phyloP scores from a whole-genome alignment of 2,329 filamentous ascomycete species.

The Kalmusia sp. region DNA sequence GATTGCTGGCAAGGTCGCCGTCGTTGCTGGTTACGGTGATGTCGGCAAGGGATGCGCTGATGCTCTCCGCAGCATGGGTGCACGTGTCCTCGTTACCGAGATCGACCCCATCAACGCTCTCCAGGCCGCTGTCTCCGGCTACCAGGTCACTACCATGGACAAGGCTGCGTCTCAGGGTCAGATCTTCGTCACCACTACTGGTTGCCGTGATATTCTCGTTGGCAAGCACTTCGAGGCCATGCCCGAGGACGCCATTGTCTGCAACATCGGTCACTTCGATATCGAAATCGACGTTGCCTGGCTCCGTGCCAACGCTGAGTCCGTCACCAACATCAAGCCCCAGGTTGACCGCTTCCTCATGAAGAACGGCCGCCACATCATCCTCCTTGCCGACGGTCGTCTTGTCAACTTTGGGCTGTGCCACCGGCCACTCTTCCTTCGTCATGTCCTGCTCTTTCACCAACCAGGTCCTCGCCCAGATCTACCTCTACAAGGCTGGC shows the following conservation, averaged over 20 bases:
- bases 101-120: constrained; percentile 99
- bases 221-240: constrained; percentile 93
- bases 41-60: constrained; percentile 98
- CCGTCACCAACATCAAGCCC: constrained; percentile 98
- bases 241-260: constrained; percentile 97
- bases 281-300: constrained; percentile 99
- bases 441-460: constrained; percentile 99
- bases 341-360: constrained; percentile 98
- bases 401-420: constrained; percentile 99
- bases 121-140: constrained; percentile 96
- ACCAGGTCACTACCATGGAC: constrained; percentile 97
- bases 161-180: constrained; percentile 88
- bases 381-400: constrained; percentile 97
- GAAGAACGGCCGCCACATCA: constrained; percentile 93
- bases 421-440: constrained; percentile 98
- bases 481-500: constrained; percentile 93
- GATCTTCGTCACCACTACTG: constrained; percentile 99
- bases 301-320: constrained; percentile 96
- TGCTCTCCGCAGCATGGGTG: constrained; percentile 96
- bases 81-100: constrained; percentile 94
- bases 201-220: constrained; percentile 96
- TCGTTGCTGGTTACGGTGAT: constrained; percentile 98
- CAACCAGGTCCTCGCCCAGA: constrained; percentile 99
- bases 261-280: constrained; percentile 99
- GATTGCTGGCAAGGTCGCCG: constrained; percentile 98